phyloP scores from a whole-genome alignment of 441 rosid species.

The Jatropha multifida region DNA sequence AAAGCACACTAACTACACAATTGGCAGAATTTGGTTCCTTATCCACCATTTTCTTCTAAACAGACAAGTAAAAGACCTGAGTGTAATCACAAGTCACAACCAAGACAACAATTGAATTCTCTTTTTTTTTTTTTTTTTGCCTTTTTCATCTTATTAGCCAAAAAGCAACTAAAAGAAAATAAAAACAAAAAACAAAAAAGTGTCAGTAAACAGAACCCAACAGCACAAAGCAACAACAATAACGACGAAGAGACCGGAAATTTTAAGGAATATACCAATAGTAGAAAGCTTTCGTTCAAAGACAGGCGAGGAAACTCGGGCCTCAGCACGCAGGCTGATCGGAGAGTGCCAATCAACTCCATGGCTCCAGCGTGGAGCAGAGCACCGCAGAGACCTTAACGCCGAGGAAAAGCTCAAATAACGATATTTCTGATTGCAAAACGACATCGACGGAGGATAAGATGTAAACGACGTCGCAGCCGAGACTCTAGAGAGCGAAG shows the following conservation, averaged over 20 bases:
- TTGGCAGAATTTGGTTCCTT: neutral
- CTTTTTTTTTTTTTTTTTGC: no score
- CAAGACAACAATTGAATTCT: neutral
- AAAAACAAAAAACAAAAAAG: neutral
- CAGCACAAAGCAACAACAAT: neutral
- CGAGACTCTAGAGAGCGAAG: slow-evolving; percentile 7
- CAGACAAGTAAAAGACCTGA: no score
- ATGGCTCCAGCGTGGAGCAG: slow-evolving; percentile 73
- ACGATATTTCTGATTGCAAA: slow-evolving; percentile 29
- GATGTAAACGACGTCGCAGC: neutral
- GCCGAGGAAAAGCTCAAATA: slow-evolving; percentile 53
- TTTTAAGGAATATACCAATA: slow-evolving; percentile 57
- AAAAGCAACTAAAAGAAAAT: neutral
- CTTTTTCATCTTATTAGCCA: neutral
- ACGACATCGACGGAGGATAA: neutral
- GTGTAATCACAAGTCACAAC: neutral
- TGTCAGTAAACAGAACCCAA: neutral
- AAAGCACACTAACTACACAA: no score
- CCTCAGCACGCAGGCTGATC: slow-evolving; percentile 57
- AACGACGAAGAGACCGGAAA: slow-evolving; percentile 11
- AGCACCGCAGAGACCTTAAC: slow-evolving; percentile 42
- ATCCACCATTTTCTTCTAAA: neutral
- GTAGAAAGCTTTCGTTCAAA: slow-evolving; percentile 72
- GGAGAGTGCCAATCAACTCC: slow-evolving; percentile 67
- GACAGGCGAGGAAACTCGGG: slow-evolving; percentile 55